A percentile compares a stretch with the other conserved stretches of the same genome.
Conservation (phyloP, 78 protist genomes). For the Dictyostelium discoideum region DNA sequence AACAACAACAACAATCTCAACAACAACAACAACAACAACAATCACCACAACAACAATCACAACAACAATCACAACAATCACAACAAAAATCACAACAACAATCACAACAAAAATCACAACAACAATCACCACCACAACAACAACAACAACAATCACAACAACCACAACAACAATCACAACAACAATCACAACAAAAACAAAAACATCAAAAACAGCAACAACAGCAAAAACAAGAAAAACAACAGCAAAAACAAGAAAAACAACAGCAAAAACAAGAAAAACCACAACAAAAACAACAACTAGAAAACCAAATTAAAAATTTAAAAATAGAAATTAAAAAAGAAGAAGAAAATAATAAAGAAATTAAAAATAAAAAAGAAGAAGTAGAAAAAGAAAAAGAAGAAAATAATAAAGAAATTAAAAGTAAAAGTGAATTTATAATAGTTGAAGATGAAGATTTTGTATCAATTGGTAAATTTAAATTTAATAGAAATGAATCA, state of each 20-base stretch:
- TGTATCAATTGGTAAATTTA: constrained; percentile 32
- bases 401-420: neutral
- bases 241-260: neutral
- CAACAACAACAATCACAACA: neutral
- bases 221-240: neutral
- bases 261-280: neutral
- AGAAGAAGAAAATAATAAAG: neutral
- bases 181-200: neutral
- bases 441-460: neutral
- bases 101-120: neutral
- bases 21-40: neutral
- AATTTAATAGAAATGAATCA: constrained; percentile 18
- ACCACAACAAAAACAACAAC: too few relatives aligned
- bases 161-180: neutral
- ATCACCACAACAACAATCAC: neutral
- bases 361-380: too few relatives aligned
- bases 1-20: neutral
- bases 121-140: neutral
- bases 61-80: neutral
- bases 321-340: neutral
- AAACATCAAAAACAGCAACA: neutral
- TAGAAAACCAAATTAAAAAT: neutral
- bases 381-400: neutral
- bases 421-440: neutral
- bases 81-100: neutral